Base-by-base conservation (phyloP, 331 rosid genomes). In the Arachis monticola region DNA sequence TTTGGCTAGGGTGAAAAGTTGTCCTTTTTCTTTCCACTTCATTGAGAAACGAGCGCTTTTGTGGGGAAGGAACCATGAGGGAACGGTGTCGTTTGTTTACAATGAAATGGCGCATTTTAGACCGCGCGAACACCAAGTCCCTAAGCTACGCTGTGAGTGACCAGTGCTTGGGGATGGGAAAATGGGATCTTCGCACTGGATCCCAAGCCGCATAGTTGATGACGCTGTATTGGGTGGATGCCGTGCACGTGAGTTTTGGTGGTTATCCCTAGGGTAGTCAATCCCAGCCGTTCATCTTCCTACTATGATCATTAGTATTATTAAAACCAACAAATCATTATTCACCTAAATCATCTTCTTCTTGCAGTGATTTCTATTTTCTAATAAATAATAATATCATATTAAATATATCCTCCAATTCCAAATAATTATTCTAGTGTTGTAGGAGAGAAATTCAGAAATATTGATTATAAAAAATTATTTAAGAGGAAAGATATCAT, bases 181-280 rank as follows among this genome's bases (percentile, higher is more conserved):
- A 14, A 52, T 41, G 52, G 57, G 65, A 70, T 75, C 71, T 55
- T 64, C 35, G 9, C 57, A 9, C 10, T 67, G 74, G 90, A 86
- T 88, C 93, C 89, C 89, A 57, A 76, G 60, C 74, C 13, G 59
- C 79, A 59, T 51, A 17, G 79, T 42, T 10, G 82, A 67, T 8
- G 73, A 57, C 27, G 27, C 0, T 48, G 38, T 69, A 56, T 62
- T 64, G 68, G 59, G 73, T 71, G 32, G 71, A 69, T 79, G 51
- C 31, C 58, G 38, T 50, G 60, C 82, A 81, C 76, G 69, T 72
- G 78, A 81, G 38, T 64, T 64, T 50, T 31, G 13, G 4, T 56
- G 47, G 13, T 31, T 40, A 62, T 79, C 69, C 11, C 62, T 0
- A 77, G 70, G 48, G 55, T 30, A 5, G 6, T 8, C 11, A 55